Evolutionary conservation across 2,329 filamentous ascomycete genomes (phyloP).

Genomic region (Sporothrix globosa): DNA sequence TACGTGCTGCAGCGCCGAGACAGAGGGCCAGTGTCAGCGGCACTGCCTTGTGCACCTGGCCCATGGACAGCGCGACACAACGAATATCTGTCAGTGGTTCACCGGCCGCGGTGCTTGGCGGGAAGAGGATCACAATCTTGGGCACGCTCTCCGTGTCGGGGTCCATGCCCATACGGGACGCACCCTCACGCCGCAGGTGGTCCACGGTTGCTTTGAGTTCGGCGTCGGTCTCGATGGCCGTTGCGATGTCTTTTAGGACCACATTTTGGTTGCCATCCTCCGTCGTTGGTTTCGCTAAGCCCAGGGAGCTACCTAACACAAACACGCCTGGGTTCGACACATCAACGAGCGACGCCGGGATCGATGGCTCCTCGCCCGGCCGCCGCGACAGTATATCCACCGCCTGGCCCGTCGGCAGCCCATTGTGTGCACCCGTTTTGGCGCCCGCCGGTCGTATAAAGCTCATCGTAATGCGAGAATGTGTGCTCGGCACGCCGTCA

Average conservation of each 20-base stretch:
- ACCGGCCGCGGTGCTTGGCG: constrained; percentile 30
- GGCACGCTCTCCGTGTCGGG: constrained; percentile 46
- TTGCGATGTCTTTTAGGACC: constrained; percentile 36
- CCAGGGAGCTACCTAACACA: constrained; percentile 43
- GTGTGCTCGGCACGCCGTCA: constrained; percentile 47
- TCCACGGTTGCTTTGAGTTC: constrained; percentile 44
- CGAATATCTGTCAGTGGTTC: constrained; percentile 45
- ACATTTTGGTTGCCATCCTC: constrained; percentile 8
- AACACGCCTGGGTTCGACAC: constrained; percentile 51
- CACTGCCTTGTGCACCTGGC: constrained; percentile 51
- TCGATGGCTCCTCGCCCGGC: constrained; percentile 37
- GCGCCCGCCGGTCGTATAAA: constrained; percentile 49
- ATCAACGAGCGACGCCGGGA: constrained; percentile 48
- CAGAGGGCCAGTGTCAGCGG: constrained; percentile 49
- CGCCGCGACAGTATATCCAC: constrained; percentile 43
- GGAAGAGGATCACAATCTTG: constrained; percentile 52
- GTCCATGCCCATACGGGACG: constrained; percentile 48
- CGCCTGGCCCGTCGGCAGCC: constrained; percentile 46
- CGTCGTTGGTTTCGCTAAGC: constrained; percentile 31
- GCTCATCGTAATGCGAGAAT: constrained; percentile 44
- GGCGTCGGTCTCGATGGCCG: constrained; percentile 42
- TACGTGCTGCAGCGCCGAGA: constrained; percentile 46
- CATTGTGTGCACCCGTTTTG: constrained; percentile 45
- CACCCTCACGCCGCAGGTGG: constrained; percentile 45
- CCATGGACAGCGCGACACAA: constrained; percentile 53